Conservation (phyloP, 352 stramenopile genomes). For the Phytophthora pinifolia region DNA sequence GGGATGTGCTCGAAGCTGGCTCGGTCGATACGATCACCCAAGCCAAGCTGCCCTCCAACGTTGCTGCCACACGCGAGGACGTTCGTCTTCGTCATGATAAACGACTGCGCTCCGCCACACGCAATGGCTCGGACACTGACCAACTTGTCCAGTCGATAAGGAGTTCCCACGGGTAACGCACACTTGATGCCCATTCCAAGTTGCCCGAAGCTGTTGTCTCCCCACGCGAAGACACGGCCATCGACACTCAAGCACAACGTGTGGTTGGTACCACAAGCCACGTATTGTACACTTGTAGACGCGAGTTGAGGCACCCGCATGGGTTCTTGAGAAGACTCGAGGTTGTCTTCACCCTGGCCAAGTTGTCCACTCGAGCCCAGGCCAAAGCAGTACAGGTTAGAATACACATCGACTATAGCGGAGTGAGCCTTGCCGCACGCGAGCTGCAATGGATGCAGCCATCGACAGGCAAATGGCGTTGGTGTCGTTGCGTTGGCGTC, state of each 20-base stretch:
- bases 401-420: conserved; percentile 72
- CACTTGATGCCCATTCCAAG: conserved; percentile 45
- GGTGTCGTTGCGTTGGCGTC: conserved; percentile 49
- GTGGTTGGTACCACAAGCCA: conserved; percentile 63
- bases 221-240: conserved; percentile 61
- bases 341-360: conserved; percentile 52
- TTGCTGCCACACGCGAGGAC: conserved; percentile 65
- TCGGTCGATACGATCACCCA: conserved; percentile 51
- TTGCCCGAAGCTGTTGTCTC: conserved; percentile 65
- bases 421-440: conserved; percentile 67
- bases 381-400: conserved; percentile 77
- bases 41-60: conserved; percentile 58
- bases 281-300: conserved; percentile 41
- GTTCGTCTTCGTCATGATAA: conserved; percentile 54
- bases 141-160: conserved; percentile 54
- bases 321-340: conserved; percentile 60
- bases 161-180: conserved; percentile 30
- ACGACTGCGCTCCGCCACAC: conserved; percentile 60
- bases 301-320: conserved; percentile 45
- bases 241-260: conserved; percentile 63
- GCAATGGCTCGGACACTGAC: conserved; percentile 43
- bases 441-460: conserved; percentile 71
- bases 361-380: conserved; percentile 47
- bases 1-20: conserved; percentile 45
- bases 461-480: conserved; percentile 58